phyloP scores from a whole-genome alignment of 495 filamentous ascomycete genomes.

The Tetracladium setigerum region DNA sequence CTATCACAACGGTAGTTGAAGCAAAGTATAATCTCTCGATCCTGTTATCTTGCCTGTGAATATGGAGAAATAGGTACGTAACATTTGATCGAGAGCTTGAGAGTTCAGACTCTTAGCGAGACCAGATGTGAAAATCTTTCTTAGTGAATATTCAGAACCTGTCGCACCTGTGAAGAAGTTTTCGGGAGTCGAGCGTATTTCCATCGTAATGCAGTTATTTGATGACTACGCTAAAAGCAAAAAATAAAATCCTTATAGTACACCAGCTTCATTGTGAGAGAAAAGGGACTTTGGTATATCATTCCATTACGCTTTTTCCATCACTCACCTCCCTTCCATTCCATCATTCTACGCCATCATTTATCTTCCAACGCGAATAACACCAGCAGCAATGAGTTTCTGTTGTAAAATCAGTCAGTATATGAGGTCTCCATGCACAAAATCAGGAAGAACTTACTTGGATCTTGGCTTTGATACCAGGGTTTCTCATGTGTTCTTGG shows the following conservation, averaged over 20 bases:
- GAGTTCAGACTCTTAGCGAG: no score
- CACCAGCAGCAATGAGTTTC: constrained; percentile 86
- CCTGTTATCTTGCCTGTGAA: no score
- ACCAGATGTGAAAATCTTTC: no score
- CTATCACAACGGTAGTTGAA: no score
- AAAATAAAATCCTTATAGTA: constrained; percentile 14
- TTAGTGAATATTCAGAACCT: no score
- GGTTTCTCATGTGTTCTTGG: constrained; percentile 94
- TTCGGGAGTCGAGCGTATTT: not conserved
- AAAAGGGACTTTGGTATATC: not conserved
- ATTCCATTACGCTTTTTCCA: not conserved
- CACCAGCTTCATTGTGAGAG: not conserved
- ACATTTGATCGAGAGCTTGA: no score
- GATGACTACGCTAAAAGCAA: constrained; percentile 12
- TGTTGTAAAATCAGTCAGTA: constrained; percentile 21
- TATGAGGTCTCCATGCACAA: not conserved
- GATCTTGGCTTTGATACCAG: constrained; percentile 72
- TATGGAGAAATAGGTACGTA: no score
- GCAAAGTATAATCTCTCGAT: no score
- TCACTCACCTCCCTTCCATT: not conserved
- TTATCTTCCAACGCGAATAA: constrained; percentile 70
- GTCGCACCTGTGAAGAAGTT: no score
- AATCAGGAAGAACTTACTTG: constrained; percentile 23
- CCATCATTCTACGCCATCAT: not conserved
- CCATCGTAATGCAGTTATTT: constrained; percentile 3